Evolutionary conservation across 2,329 filamentous ascomycete genomes (phyloP).

Genomic region (Paradendryphiella salina): DNA sequence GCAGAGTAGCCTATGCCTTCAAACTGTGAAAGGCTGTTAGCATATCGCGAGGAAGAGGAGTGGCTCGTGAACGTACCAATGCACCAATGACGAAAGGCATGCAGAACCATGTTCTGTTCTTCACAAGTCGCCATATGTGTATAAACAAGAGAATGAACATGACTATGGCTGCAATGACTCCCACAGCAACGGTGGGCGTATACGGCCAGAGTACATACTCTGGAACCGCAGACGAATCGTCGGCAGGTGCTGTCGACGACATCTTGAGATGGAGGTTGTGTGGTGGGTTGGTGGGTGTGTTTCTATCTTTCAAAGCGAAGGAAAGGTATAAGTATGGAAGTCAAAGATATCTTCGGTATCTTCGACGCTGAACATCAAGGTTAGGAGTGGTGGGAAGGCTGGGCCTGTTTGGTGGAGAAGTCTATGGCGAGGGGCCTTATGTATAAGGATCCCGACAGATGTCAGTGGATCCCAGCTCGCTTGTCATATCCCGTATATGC

Average conservation of each 20-base stretch:
- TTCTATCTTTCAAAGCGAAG: background rate
- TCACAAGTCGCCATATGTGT: slow-evolving; percentile 52
- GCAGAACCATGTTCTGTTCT: slow-evolving; percentile 56
- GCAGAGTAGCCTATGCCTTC: slow-evolving; percentile 50
- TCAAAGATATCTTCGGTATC: background rate
- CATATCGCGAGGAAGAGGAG: background rate
- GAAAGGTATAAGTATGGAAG: background rate
- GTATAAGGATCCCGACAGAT: background rate
- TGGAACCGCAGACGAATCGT: slow-evolving; percentile 17
- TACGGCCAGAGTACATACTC: slow-evolving; percentile 46
- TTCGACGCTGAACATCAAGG: background rate
- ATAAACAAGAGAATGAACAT: slow-evolving; percentile 51
- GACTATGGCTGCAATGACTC: slow-evolving; percentile 53
- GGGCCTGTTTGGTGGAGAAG: background rate
- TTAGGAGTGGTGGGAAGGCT: background rate
- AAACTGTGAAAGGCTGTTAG: slow-evolving; percentile 21
- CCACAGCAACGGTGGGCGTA: slow-evolving; percentile 53
- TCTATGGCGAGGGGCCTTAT: background rate
- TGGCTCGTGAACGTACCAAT: slow-evolving; percentile 16
- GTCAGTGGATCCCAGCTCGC: background rate
- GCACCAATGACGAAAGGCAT: slow-evolving; percentile 55
- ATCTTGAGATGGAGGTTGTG: slow-evolving; percentile 10
- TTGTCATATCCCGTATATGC: slow-evolving; percentile 3
- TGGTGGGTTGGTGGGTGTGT: background rate
- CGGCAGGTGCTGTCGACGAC: slow-evolving; percentile 10